Evolutionary conservation across 129 eudicot species (phyloP), one percentile per base, ranked within the genome.

Genomic region (Helianthus tuberosus): DNA sequence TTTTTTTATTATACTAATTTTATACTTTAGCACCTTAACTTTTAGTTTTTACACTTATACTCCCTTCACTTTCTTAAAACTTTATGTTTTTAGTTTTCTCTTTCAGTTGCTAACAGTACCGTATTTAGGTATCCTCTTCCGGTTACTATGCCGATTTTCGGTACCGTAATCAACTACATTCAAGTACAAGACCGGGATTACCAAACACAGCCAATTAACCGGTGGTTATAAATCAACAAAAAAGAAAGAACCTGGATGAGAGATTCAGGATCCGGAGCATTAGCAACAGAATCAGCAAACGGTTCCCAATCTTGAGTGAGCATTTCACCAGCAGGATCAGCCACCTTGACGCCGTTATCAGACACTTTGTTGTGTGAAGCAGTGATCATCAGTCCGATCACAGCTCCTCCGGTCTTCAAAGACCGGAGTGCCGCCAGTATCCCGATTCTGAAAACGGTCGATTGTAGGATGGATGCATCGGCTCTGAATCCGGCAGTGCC

Each of bases 401-500:
- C 88, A 1, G 89, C 65, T 29, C 79, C 75, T 13, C 74, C 75
- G 8, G 88, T 86, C 64, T 90, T 85, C 38, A 93, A 55, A 0
- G 98, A 88, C 72, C 98, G 75, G 17, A 93, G 73, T 1, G 96
- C 96, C 64, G 96, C 96, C 76, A 93, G 65, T 39, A 93, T 79
- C 64, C 96, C 98, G 8, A 93, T 80, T 36, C 98, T 84, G 15
- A 76, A 93, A 52, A 90, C 88, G 3, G 93, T 88, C 1, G 98
- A 90, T 57, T 86, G 77, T 8, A 93, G 76, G 54, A 93, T 44
- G 5, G 89, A 75, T 47, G 91, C 96, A 17, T 90, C 96, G 36
- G 96, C 91, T 79, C 98, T 76, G 76, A 93, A 93, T 72, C 98
- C 98, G 1, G 98, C 80, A 7, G 98, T 93, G 12, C 98, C 98